A percentile compares a stretch with the other conserved stretches of the same genome.
phyloP scores from a whole-genome alignment of 129 eudicot genomes.

The Saposhnikovia divaricata region DNA sequence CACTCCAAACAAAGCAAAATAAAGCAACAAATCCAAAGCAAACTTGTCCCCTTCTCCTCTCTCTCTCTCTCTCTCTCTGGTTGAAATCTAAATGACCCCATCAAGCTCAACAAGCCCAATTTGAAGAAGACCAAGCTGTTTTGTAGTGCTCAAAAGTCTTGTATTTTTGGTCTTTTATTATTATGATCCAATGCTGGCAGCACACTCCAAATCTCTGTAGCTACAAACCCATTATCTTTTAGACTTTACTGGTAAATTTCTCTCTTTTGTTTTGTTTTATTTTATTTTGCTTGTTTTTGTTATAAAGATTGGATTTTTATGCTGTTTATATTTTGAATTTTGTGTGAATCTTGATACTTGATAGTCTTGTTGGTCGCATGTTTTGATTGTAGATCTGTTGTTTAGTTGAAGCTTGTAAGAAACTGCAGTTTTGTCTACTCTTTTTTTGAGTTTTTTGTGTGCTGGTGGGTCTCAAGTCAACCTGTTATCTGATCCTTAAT shows the following conservation, averaged over 20 bases:
- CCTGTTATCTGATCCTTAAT: neutral
- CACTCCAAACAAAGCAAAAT: neutral
- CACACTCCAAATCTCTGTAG: neutral
- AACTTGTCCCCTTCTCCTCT: neutral
- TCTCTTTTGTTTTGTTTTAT: neutral
- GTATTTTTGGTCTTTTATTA: neutral
- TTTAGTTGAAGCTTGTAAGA: neutral
- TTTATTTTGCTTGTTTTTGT: neutral
- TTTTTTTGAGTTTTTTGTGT: neutral
- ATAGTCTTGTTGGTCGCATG: neutral
- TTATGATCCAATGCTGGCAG: neutral
- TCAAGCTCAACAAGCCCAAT: neutral
- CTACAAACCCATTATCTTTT: neutral
- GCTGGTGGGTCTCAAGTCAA: neutral
- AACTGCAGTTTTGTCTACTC: neutral
- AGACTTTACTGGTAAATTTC: neutral
- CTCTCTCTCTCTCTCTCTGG: neutral
- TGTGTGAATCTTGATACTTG: neutral
- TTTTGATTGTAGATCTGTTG: neutral
- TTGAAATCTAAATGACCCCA: constrained; percentile 1
- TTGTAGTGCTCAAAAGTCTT: neutral
- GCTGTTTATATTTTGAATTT: neutral
- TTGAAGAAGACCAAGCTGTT: neutral
- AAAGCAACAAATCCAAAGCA: constrained; percentile 3
- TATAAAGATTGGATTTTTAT: neutral